A percentile compares a stretch with the other conserved stretches of the same genome.
phyloP scores from a whole-genome alignment of 2,329 filamentous ascomycete species.

The Aspergillus transmontanensis region DNA sequence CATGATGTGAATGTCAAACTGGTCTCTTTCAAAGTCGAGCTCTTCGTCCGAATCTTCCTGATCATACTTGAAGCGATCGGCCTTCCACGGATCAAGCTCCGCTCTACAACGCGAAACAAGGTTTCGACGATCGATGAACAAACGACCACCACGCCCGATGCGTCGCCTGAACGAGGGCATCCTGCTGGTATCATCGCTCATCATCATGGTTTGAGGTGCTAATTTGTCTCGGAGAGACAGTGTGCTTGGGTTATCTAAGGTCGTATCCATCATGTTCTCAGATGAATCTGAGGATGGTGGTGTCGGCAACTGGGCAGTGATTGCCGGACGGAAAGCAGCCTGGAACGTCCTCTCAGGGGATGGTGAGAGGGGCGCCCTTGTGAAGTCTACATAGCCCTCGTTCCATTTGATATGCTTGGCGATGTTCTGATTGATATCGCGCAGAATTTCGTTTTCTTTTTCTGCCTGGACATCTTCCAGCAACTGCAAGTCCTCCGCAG shows the following conservation, averaged over 20 bases:
- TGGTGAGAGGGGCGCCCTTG: constrained; percentile 80
- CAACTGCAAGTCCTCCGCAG: constrained; percentile 77
- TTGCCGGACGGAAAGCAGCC: constrained; percentile 67
- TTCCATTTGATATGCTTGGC: constrained; percentile 92
- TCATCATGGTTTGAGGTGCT: constrained; percentile 44
- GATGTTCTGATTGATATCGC: constrained; percentile 83
- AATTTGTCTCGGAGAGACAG: constrained; percentile 41
- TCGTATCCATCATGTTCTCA: constrained; percentile 44
- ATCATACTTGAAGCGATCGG: constrained; percentile 84
- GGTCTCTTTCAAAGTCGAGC: constrained; percentile 74
- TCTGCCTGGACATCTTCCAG: constrained; percentile 77
- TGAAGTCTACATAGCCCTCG: constrained; percentile 83
- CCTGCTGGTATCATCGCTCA: constrained; percentile 46
- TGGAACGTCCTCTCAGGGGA: constrained; percentile 66
- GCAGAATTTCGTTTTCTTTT: constrained; percentile 77
- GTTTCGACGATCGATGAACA: constrained; percentile 85
- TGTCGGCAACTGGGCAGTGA: constrained; percentile 66
- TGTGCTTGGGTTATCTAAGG: constrained; percentile 37
- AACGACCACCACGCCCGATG: constrained; percentile 77
- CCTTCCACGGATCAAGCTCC: constrained; percentile 50
- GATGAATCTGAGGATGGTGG: constrained; percentile 53
- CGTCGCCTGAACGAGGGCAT: constrained; percentile 77
- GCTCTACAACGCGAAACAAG: constrained; percentile 57
- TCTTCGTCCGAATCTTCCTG: constrained; percentile 80
- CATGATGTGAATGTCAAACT: constrained; percentile 61